Evolutionary conservation across 192 early-diverging fungal genomes (phyloP), one percentile per base, ranked within the genome.

Genomic region (Oehlia diaphana): DNA sequence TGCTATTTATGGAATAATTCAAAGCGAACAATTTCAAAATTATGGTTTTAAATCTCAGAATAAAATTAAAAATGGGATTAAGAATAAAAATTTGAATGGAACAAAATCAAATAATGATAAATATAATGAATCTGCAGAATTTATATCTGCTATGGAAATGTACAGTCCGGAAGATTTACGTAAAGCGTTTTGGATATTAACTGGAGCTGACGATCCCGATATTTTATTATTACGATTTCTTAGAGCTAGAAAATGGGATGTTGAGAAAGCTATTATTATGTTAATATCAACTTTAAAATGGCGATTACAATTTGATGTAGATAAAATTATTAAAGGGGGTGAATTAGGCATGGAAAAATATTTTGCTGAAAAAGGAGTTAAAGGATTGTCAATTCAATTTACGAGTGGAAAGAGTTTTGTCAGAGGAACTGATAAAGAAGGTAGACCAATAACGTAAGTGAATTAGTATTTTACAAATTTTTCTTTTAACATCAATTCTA

Each of bases 241-340:
- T 67, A 89, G 96, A 39, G 96, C 96, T 23, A 89, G 96, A 69
- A 97, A 97, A 77, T 98, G 95, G 95, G 89, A 95, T 73, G 86
- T 93, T 3, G 82, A 91, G 50, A 91, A 91, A 62, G 93, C 95
- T 0, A 82, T 93, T 9, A 84, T 79, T 6, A 96, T 96, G 96
- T 69, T 93, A 19, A 76, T 92, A 33, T 82, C 88, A 33, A 87
- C 90, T 14, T 82, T 97, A 77, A 86, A 89, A 63, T 98, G 96
- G 96, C 84, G 95, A 33, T 44, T 91, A 9, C 88, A 90, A 62
- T 86, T 85, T 78, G 89, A 89, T 62, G 82, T 94, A 5, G 78
- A 82, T 61, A 80, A 81, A 49, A 73, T 94, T 23, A 79, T 79
- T 10, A 14, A 26, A 53, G 35, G 21, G 14, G 77, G 77, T 8